These are phyloP conservation scores for Aspergillus pseudoviridinutans DNA, from an alignment of 2,329 filamentous ascomycete species.

Conservation along the genomic window DNA sequence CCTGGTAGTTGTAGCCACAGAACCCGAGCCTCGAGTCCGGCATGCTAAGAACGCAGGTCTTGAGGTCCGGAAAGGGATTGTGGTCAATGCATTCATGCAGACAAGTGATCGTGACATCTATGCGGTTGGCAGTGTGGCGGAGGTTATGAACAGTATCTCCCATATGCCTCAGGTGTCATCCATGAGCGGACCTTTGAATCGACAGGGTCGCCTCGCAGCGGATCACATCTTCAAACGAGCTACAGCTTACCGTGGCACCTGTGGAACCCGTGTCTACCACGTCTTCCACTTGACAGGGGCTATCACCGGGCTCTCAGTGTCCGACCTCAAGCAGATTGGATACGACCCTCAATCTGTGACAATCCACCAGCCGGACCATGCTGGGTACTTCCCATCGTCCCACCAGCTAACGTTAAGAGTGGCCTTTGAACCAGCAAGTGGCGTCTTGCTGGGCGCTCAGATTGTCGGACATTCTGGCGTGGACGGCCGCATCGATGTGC, in stretches of 20 bases:
- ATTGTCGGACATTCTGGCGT: neutral
- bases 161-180: neutral
- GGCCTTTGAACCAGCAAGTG: neutral
- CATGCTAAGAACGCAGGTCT: neutral
- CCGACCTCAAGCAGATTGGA: neutral
- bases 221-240: neutral
- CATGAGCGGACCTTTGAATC: neutral
- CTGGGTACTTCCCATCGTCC: neutral
- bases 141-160: neutral
- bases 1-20: neutral
- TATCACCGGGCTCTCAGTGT: neutral
- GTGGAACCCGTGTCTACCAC: neutral
- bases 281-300: neutral
- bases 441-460: neutral
- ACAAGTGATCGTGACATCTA: neutral
- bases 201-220: neutral
- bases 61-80: neutral
- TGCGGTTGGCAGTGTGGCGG: neutral
- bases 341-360: neutral
- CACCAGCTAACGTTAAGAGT: neutral
- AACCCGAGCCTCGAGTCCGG: neutral
- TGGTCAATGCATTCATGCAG: neutral
- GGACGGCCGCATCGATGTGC: neutral
- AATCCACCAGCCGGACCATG: neutral
- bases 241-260: neutral